A percentile compares a stretch with the other conserved stretches of the same genome.
Conservation (phyloP, 495 filamentous ascomycete genomes). For the Penicillium parvum region DNA sequence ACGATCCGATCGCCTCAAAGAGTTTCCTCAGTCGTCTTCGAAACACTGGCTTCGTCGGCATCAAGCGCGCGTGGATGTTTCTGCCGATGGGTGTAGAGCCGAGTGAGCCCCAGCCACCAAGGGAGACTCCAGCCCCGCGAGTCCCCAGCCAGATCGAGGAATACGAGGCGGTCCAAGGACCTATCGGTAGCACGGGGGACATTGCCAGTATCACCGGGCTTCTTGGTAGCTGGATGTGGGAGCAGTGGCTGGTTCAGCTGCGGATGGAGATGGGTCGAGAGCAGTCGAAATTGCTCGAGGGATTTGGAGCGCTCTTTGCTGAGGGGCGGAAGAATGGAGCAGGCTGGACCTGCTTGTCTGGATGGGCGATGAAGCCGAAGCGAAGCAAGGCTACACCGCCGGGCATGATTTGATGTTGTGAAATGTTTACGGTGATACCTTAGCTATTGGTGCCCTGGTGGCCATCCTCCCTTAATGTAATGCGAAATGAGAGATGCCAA, state of each 20-base stretch:
- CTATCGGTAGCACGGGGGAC: constrained; percentile 69
- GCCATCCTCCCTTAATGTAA: constrained; percentile 20
- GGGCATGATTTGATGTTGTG: background rate
- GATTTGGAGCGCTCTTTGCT: constrained; percentile 73
- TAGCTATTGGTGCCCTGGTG: constrained; percentile 17
- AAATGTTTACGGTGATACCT: constrained; percentile 2
- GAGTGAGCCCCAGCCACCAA: constrained; percentile 33
- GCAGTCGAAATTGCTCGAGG: constrained; percentile 62
- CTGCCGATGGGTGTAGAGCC: constrained; percentile 75
- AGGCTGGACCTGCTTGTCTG: constrained; percentile 81
- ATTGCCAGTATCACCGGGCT: constrained; percentile 73
- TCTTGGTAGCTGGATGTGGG: constrained; percentile 89
- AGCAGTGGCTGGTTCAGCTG: constrained; percentile 88
- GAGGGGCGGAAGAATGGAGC: constrained; percentile 75
- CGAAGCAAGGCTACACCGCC: constrained; percentile 12
- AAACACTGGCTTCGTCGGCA: constrained; percentile 66
- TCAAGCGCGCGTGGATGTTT: constrained; percentile 86
- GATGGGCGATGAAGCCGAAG: constrained; percentile 83
- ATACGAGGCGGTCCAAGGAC: constrained; percentile 59
- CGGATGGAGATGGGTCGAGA: constrained; percentile 77
- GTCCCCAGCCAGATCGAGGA: constrained; percentile 47
- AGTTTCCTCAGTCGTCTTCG: constrained; percentile 70
- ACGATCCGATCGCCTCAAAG: constrained; percentile 80
- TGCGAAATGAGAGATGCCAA: constrained; percentile 16
- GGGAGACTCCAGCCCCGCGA: constrained; percentile 50